Conservation (phyloP, 441 rosid genomes). For the Melastoma candidum region DNA sequence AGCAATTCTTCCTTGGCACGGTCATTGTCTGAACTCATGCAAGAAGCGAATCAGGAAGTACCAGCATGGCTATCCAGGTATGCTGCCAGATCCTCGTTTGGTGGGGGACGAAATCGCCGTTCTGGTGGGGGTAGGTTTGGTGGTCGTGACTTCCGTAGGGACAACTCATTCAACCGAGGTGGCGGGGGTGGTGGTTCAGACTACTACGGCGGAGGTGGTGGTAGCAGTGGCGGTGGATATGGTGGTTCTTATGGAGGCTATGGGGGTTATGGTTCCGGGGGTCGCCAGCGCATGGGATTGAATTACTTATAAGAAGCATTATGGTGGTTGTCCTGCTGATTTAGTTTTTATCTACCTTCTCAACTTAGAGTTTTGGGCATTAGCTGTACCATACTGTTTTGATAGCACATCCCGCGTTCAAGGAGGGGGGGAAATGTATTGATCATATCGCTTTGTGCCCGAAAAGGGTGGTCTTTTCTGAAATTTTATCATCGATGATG, state of each 20-base stretch:
- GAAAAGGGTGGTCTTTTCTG: slow-evolving; percentile 4
- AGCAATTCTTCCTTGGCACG: slow-evolving; percentile 11
- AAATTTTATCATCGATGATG: slow-evolving; percentile 2
- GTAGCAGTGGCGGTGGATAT: slow-evolving; percentile 3
- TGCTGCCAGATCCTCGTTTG: slow-evolving; percentile 12
- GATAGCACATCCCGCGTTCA: slow-evolving; percentile 6
- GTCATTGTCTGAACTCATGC: slow-evolving; percentile 19
- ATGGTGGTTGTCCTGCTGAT: slow-evolving; percentile 3
- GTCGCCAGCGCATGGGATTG: slow-evolving; percentile 20
- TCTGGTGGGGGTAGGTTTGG: slow-evolving; percentile 22
- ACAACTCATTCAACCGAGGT: slow-evolving; percentile 14
- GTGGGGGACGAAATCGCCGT: slow-evolving; percentile 14
- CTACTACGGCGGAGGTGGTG: slow-evolving; percentile 13
- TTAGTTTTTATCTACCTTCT: slow-evolving; percentile 7
- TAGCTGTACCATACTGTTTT: slow-evolving; percentile 9
- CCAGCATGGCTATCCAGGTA: slow-evolving; percentile 18
- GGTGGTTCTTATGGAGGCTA: slow-evolving; percentile 10
- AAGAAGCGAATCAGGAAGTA: slow-evolving; percentile 21
- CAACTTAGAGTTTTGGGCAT: slow-evolving; percentile 9
- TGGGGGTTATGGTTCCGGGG: slow-evolving; percentile 12
- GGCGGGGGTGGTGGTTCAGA: slow-evolving; percentile 15
- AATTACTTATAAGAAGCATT: slow-evolving; percentile 2
- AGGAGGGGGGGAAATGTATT: slow-evolving; percentile 6
- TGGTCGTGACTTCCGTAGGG: slow-evolving; percentile 18
- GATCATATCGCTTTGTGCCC: slow-evolving; percentile 1